Evolutionary conservation across 2,329 filamentous ascomycete species (phyloP), one percentile per base, ranked within the genome.

Genomic region (Pochonia chlamydosporia): DNA sequence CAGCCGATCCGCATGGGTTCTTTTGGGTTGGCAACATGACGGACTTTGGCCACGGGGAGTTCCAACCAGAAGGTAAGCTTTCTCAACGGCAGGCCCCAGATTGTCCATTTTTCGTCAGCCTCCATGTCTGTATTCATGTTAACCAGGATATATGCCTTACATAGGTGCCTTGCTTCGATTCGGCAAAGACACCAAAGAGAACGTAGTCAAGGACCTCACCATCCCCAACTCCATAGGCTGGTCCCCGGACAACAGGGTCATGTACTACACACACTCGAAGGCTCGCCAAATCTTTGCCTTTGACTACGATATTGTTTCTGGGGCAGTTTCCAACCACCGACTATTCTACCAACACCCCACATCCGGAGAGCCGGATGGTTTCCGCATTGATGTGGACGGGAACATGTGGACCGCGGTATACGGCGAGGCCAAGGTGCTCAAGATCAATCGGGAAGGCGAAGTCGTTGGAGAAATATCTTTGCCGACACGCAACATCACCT

Each of bases 11-110:
- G 23, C 76, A 83, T 52, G 90, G 91, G 26, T 75, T 89, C 28
- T 93, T 92, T 68, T 95, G 89, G 86, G 74, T 90, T 5, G 89
- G 89, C 7, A 80, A 80, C 52, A 95, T 96, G 87, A 93, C 89
- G 52, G 89, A 95, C 60, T 79, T 81, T 56, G 67, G 66, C 14
- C 56, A 69, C 18, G 76, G 77, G 28, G 65, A 67, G 3, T 85
- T 88, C 47, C 72, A 82, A 58, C 71, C 80, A 40, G 77, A 84
- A 63, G 78, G 78, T 78, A 57, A 62, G 68, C 56, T 42, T 66
- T 9, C 58, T 61, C 6, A 23, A 23, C 23, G 18, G 3, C 18
- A 11, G 14, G 21, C 18, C 20, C 10, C 43, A 5, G 30, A 14
- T 16, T 37, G 39, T 40, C 13, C 44, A 26, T 26, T 45, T 2